Base-by-base conservation (phyloP, 2,329 filamentous ascomycete species). In the Raffaelea ambrosiae region DNA sequence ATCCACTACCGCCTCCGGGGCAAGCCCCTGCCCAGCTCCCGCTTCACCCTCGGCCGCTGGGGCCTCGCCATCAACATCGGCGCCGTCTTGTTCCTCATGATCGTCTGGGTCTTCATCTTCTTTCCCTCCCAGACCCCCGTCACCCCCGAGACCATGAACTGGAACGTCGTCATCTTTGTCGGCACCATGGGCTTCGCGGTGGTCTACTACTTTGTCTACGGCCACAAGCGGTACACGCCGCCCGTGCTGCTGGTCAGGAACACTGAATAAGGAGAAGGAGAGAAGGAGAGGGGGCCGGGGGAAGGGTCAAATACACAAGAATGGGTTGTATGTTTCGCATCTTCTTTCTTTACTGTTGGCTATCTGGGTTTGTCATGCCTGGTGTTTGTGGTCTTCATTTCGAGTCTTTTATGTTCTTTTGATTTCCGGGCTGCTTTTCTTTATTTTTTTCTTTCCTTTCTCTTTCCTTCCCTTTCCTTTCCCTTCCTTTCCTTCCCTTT, bases 41-140 rank as follows among this genome's bases (percentile, higher is more conserved):
- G 69, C 21, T 73, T 65, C 64, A 58, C 59, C 20, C 62, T 76
- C 8, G 72, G 72, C 3, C 54, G 57, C 8, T 65, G 54, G 44
- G 71, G 72, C 0, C 58, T 69, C 3, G 48, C 61, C 2, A 56
- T 74, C 48, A 74, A 75, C 47, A 42, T 60, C 7, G 69, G 64
- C 49, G 68, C 69, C 1, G 58, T 72, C 16, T 36, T 63, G 3
- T 77, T 72, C 53, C 63, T 72, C n/a, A 55, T 64, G 1, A 63
- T 72, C 39, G 63, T 70, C 5, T 66, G 73, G 48, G 63, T 75
- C 49, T 72, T 75, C 54, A 63, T 64, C 41, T 73, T 73, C 51
- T 76, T 73, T 58, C 74, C 74, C 1, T 55, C 60, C 0, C 48
- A 54, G 3, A 58, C 65, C 33, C 53, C 59, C 2, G 66, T 71